Evolutionary conservation across 768 basidiomycete genomes (phyloP), one percentile per base, ranked within the genome.

Genomic region (Termitomyces sp.): DNA sequence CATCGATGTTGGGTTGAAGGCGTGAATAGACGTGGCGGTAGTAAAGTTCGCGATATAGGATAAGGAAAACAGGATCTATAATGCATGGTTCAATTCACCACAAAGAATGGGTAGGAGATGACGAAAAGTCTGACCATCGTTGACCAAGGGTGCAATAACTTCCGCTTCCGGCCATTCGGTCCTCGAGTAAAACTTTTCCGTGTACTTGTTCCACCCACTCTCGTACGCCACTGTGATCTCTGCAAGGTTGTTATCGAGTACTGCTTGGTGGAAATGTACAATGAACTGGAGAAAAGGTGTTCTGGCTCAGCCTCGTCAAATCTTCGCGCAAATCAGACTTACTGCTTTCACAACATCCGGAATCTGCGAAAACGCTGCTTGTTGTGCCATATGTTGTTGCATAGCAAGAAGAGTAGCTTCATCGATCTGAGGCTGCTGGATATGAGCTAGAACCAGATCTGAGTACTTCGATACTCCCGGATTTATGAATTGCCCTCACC

Each of bases 101-200:
- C 12, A 20, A 56, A 4, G 45, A 34, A 20, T 50, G 52, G 25
- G 8, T 32, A 36, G 20, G 40, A 31, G 36, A 37, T 25, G 15
- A 6, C 32, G 17, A 37, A 20, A 46, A 43, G 38, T 71, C 87
- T 62, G 57, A 92, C 92, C 94, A 73, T 97, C 93, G 70, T 94
- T 89, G 59, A 98, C 95, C 64, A 99, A 80, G 5, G 94, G 94
- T 5, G 95, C 91, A 69, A 99, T 94, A 62, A 94, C 77, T 77
- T 99, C 96, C 6, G 94, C 95, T 72, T 98, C 95, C 0, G 96
- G 96, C 96, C 96, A 98, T 72, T 99, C 96, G 2, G 87, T 87
- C 72, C 90, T 92, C 6, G 93, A 74, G 69, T 97, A 99, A 79
- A 90, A 95, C 78, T 96, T 95, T 79, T 97, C 93, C 0, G 96